A percentile compares a stretch with the other conserved stretches of the same genome.
These are phyloP conservation scores for Angophora floribunda DNA, from an alignment of 345 rosid genomes.

Conservation along the genomic window DNA sequence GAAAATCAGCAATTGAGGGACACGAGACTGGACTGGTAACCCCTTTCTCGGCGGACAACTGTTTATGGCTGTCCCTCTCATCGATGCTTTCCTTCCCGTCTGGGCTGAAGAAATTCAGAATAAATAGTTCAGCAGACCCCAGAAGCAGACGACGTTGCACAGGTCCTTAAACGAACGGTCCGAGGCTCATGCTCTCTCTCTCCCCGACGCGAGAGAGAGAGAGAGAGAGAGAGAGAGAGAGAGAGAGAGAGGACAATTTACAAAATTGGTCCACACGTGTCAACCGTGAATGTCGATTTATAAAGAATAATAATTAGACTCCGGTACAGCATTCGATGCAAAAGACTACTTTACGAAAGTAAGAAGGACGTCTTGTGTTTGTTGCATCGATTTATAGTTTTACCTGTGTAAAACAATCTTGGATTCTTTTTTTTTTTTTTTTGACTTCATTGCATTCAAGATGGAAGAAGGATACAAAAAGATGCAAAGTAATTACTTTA, in stretches of 20 bases:
- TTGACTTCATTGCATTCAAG: not conserved
- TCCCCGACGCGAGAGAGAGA: not conserved
- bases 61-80: not conserved
- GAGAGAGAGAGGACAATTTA: not conserved
- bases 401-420: not conserved
- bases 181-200: not conserved
- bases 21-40: not conserved
- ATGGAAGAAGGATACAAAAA: not conserved
- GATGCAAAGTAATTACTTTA: not conserved
- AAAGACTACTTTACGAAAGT: not conserved
- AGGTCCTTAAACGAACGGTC: not conserved
- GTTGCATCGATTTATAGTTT: not conserved
- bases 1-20: not conserved
- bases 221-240: not conserved
- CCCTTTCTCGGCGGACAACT: not conserved
- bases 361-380: not conserved
- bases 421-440: not conserved
- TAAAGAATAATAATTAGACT: not conserved
- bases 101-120: not conserved
- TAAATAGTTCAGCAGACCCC: not conserved
- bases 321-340: not conserved
- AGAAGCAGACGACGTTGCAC: not conserved
- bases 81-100: not conserved
- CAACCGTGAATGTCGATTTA: not conserved
- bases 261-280: not conserved